Percentiles rank a stretch among this genome's conserved stretches.
Conservation (phyloP, 2,329 filamentous ascomycete genomes). For the Nigrograna mackinnonii region DNA sequence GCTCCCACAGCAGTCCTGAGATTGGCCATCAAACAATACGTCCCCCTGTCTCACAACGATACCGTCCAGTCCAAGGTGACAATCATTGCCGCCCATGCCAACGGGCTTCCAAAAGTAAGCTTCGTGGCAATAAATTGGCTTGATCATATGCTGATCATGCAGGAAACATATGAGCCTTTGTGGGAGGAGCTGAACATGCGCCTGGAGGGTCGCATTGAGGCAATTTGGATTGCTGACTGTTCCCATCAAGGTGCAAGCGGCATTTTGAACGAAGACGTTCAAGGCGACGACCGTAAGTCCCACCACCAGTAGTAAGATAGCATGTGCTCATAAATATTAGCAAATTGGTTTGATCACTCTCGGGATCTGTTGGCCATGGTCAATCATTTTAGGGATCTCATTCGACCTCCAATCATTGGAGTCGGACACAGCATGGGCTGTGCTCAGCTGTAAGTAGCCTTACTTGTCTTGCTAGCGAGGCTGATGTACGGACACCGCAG, state of each 20-base stretch:
- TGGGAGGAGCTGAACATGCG: conserved; percentile 16
- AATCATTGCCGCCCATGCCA: conserved; percentile 19
- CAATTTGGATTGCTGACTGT: conserved; percentile 19
- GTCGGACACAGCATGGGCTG: conserved; percentile 21
- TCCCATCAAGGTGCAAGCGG: conserved; percentile 19
- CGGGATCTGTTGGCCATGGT: conserved; percentile 19
- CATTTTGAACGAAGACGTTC: conserved; percentile 8
- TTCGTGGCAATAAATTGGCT: not conserved
- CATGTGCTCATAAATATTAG: not conserved
- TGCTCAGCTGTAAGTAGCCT: conserved; percentile 12
- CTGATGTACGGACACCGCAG: conserved; percentile 5
- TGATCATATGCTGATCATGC: not conserved
- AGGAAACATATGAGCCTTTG: conserved; percentile 22
- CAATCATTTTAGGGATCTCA: conserved; percentile 15
- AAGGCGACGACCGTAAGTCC: conserved; percentile 15
- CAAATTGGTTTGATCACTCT: conserved; percentile 20
- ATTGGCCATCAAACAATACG: conserved; percentile 22
- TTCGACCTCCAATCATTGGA: conserved; percentile 17
- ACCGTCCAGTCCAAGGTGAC: conserved; percentile 9
- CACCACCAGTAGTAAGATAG: not conserved
- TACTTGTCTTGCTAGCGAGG: not conserved
- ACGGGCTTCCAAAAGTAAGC: conserved; percentile 20
- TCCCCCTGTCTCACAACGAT: conserved; percentile 2
- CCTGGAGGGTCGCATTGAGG: conserved; percentile 6
- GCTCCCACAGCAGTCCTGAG: conserved; percentile 11